These are phyloP conservation scores for Saturnispora quitensis DNA, from an alignment of 805 yeast genomes.

Conservation along the genomic window DNA sequence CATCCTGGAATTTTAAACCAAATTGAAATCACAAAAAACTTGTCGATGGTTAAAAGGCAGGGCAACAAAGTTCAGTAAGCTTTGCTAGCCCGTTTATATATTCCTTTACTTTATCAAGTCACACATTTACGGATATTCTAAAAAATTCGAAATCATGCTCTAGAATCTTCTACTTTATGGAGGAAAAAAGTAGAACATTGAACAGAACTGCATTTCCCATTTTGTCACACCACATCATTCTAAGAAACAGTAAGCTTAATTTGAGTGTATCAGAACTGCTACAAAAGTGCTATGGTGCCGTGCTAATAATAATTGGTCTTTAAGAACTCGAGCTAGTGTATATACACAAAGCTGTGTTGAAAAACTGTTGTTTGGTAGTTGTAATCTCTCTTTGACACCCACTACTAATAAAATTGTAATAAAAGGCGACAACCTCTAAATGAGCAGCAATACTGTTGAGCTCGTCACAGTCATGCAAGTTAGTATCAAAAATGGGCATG, in stretches of 20 bases:
- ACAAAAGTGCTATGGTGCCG: neutral
- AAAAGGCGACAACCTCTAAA: constrained; percentile 41
- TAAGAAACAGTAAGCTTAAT: neutral
- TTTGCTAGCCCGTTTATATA: neutral
- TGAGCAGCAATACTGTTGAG: constrained; percentile 43
- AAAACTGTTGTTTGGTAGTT: no score
- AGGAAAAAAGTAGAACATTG: neutral
- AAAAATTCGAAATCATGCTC: neutral
- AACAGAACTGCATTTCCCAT: neutral
- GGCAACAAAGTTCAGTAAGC: no score
- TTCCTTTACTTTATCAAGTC: neutral
- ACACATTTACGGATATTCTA: neutral
- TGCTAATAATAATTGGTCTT: no score
- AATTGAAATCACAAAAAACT: no score
- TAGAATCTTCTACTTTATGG: neutral
- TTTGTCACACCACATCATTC: neutral
- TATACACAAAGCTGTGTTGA: no score
- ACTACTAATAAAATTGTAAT: constrained; percentile 6
- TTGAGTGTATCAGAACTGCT: neutral
- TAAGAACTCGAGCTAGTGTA: no score
- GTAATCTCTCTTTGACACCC: neutral
- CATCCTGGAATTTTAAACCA: neutral
- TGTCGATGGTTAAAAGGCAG: no score
- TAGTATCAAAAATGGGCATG: constrained; percentile 21
- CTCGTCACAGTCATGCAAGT: constrained; percentile 58